phyloP scores from a whole-genome alignment of 257 asterid species.

The Solanum microdontum region DNA sequence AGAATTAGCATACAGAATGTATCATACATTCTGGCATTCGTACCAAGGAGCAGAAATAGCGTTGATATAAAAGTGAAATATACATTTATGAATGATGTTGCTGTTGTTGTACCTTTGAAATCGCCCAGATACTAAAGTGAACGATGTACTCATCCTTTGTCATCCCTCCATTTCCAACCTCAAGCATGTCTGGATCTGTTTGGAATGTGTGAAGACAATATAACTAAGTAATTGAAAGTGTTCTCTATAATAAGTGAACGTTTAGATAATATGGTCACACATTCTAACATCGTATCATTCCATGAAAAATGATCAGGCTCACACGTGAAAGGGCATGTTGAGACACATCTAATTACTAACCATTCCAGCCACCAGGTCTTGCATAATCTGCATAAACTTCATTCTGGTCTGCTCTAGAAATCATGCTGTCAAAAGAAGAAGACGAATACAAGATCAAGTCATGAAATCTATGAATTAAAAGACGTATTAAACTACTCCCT shows the following conservation, averaged over 20 bases:
- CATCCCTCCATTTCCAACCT: conserved; percentile 97
- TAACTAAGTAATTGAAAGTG: background rate
- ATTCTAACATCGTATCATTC: background rate
- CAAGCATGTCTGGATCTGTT: conserved; percentile 95
- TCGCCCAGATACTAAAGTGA: conserved; percentile 89
- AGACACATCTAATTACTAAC: conserved; percentile 25
- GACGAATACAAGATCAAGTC: background rate
- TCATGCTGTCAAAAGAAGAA: conserved; percentile 42
- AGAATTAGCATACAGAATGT: background rate
- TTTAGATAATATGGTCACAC: background rate
- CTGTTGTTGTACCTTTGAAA: conserved; percentile 45
- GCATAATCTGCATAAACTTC: conserved; percentile 82
- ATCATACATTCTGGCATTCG: background rate
- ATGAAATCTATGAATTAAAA: background rate
- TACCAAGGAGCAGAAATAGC: background rate
- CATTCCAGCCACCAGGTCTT: conserved; percentile 96
- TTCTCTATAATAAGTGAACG: background rate
- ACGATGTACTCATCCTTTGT: conserved; percentile 63
- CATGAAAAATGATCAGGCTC: background rate
- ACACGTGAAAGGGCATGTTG: background rate
- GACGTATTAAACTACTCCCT: no score
- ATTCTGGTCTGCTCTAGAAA: conserved; percentile 79
- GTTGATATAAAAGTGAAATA: background rate
- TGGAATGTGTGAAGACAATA: background rate
- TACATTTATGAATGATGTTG: background rate